Base-by-base conservation (phyloP, 345 rosid species). In the Eucalyptus camaldulensis region DNA sequence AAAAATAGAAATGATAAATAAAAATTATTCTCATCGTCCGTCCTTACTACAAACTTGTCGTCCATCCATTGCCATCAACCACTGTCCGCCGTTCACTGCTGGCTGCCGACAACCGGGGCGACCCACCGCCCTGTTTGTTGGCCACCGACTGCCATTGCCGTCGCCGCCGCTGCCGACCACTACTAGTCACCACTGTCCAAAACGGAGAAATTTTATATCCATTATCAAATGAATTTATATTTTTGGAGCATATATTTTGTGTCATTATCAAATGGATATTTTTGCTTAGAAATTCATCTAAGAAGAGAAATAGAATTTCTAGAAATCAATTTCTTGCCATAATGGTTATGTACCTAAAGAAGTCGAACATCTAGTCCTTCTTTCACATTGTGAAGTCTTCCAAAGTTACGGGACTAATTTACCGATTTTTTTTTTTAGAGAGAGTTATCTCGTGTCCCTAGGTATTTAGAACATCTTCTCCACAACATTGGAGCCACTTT, bases 41-140 rank as follows among this genome's bases (percentile, higher is more conserved):
- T 49, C 6, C 6, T 49, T 49, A 1, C 0, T 50, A 50, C 1
- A 0, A 50, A 50, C 1, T 1, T 14, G 3, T 50, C 0, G 19
- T 50, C 19, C 53, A 50, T 50, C 53, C 53, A 0, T 50, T 50
- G 53, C 19, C 7, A 7, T 50, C 19, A 0, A 14, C 53, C 53
- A 50, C 1, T 1, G 4, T 45, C 0, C 4, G 47, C 10, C 47
- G 1, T 49, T 49, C 3, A 1, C 6, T 5, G 43, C 5, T 1
- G 43, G 43, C 43, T 40, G 43, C 43, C 43, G 5, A 40, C 43
- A 40, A 40, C 43, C 1, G 1, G 43, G 43, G 43, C 43, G 43
- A 1, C 43, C 43, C 43, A 40, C 43, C 43, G 4, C 43, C 43
- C 1, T 40, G 43, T 40, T 40, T 5, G 43, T 40, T 1, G 43